A percentile compares a stretch with the other conserved stretches of the same genome.
phyloP scores from a whole-genome alignment of 441 rosid genomes.

The Adansonia madagascariensis region DNA sequence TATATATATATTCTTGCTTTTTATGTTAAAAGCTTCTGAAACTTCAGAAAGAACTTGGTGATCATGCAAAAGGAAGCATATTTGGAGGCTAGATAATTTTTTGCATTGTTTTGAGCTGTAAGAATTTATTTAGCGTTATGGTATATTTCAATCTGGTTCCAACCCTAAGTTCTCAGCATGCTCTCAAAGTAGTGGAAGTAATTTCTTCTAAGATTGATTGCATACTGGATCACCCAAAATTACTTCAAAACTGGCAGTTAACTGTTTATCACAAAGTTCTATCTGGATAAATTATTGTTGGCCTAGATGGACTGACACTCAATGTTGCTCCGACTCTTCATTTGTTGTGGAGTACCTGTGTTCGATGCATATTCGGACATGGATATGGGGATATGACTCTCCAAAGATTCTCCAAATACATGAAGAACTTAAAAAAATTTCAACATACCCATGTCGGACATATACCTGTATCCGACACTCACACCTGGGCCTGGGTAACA shows the following conservation, averaged over 20 bases:
- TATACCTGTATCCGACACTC: too few relatives aligned
- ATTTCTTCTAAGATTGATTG: constrained; percentile 16
- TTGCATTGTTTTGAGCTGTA: background rate
- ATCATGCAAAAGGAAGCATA: constrained; percentile 10
- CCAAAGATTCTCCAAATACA: too few relatives aligned
- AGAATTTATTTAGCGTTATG: background rate
- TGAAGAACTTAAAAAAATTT: too few relatives aligned
- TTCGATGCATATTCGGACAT: too few relatives aligned
- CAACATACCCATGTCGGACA: too few relatives aligned
- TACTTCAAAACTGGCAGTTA: background rate
- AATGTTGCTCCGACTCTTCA: too few relatives aligned
- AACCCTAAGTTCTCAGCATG: background rate
- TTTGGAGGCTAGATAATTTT: background rate
- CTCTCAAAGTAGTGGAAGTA: background rate
- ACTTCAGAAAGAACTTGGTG: background rate
- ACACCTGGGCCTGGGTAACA: too few relatives aligned
- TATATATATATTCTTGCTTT: background rate
- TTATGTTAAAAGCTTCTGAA: background rate
- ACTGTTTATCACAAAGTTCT: background rate
- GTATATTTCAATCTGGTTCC: background rate
- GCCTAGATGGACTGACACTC: background rate
- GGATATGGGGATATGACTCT: too few relatives aligned
- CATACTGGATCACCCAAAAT: constrained; percentile 7
- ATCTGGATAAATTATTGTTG: background rate
- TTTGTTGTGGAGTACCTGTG: too few relatives aligned